Conservation (phyloP, 345 rosid genomes). For the Syzygium aqueum region DNA sequence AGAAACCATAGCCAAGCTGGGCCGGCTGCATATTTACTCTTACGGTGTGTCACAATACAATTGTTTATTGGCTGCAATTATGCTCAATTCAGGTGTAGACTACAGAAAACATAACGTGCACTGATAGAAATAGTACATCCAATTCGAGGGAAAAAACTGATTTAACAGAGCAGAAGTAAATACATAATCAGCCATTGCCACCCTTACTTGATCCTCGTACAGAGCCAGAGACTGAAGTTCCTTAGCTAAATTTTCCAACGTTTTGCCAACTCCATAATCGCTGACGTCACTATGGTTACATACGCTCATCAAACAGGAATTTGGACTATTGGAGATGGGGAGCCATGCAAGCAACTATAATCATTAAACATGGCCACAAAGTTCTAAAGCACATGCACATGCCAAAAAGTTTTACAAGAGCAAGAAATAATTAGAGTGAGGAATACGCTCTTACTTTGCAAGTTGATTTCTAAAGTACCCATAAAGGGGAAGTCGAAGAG, state of each 20-base stretch:
- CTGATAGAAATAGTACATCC: not conserved
- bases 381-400: not conserved
- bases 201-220: not conserved
- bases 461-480: conserved; percentile 18
- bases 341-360: not conserved
- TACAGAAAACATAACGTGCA: not conserved
- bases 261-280: not conserved
- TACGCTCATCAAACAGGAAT: not conserved
- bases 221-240: not conserved
- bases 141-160: not conserved
- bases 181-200: not conserved
- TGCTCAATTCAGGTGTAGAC: not conserved
- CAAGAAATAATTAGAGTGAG: not conserved
- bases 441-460: conserved; percentile 9
- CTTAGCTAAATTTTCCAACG: not conserved
- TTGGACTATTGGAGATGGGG: not conserved
- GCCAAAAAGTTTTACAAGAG: not conserved
- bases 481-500: conserved; percentile 22
- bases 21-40: not conserved
- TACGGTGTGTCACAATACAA: not conserved
- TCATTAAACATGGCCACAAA: not conserved
- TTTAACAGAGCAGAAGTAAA: not conserved
- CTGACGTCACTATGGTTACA: not conserved
- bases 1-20: not conserved
- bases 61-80: not conserved